Evolutionary conservation across 768 basidiomycete genomes (phyloP).

Genomic region (Xerocomellus intermedius): DNA sequence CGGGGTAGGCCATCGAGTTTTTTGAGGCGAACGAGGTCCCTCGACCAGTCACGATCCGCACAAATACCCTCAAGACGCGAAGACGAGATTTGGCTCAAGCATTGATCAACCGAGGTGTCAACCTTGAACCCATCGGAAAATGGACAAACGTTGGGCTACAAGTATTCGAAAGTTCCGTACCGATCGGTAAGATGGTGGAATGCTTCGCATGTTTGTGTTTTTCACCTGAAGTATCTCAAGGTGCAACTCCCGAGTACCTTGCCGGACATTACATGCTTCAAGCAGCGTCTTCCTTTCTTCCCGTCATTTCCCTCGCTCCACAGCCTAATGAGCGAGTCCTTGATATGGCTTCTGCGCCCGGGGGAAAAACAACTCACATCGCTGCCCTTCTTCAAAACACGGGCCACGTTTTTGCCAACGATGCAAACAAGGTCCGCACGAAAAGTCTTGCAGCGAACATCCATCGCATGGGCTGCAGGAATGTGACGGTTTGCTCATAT

Average conservation of each 20-base stretch:
- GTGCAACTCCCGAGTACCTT: constrained; percentile 97
- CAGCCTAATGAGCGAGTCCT: constrained; percentile 91
- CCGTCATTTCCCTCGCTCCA: constrained; percentile 92
- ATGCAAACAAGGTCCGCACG: constrained; percentile 89
- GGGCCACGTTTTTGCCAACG: constrained; percentile 97
- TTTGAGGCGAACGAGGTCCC: constrained; percentile 97
- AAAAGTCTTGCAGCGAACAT: constrained; percentile 97
- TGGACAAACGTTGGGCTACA: constrained; percentile 99
- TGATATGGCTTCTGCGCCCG: constrained; percentile 98
- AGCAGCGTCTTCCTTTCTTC: constrained; percentile 98
- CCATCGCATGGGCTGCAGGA: constrained; percentile 96
- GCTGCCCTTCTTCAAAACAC: constrained; percentile 97
- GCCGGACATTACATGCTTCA: constrained; percentile 99
- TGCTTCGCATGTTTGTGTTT: not conserved
- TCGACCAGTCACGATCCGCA: constrained; percentile 95
- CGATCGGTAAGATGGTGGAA: constrained; percentile 61
- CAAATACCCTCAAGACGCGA: constrained; percentile 92
- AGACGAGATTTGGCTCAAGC: constrained; percentile 92
- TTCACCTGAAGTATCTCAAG: constrained; percentile 31
- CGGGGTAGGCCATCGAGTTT: constrained; percentile 85
- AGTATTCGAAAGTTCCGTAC: constrained; percentile 94
- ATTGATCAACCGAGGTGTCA: constrained; percentile 93
- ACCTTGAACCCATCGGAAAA: constrained; percentile 96
- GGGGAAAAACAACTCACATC: constrained; percentile 98
- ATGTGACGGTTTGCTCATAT: constrained; percentile 95